These are phyloP conservation scores for Parafenestella ontariensis DNA, from an alignment of 2,329 filamentous ascomycete genomes.

Conservation along the genomic window DNA sequence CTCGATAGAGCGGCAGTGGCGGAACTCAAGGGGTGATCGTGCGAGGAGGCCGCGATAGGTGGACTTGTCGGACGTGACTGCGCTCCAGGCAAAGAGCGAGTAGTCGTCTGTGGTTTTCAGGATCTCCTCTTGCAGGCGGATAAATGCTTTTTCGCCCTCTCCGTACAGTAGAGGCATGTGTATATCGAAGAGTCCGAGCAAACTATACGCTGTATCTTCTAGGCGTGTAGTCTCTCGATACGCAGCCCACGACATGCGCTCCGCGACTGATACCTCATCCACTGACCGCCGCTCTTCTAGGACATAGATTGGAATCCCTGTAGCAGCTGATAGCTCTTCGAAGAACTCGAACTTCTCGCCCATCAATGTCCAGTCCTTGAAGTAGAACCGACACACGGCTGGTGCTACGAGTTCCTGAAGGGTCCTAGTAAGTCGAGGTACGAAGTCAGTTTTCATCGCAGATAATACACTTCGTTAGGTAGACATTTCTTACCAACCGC, in stretches of 20 bases:
- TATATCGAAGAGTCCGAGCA: constrained; percentile 43
- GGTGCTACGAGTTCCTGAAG: constrained; percentile 40
- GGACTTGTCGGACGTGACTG: constrained; percentile 16
- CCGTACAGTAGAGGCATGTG: constrained; percentile 41
- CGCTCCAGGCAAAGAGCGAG: constrained; percentile 36
- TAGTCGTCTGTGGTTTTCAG: constrained; percentile 38
- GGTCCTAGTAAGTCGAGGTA: constrained; percentile 8
- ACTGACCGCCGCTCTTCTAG: constrained; percentile 24
- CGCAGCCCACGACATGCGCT: constrained; percentile 41
- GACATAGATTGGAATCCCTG: constrained; percentile 32
- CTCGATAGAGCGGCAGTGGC: constrained; percentile 26
- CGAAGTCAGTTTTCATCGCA: neutral
- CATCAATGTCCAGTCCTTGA: constrained; percentile 32
- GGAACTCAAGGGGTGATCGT: constrained; percentile 30
- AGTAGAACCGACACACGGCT: constrained; percentile 31
- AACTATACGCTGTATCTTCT: constrained; percentile 40
- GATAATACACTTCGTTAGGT: neutral
- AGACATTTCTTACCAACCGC: constrained; percentile 26
- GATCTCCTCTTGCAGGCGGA: constrained; percentile 37
- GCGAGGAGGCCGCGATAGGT: constrained; percentile 35
- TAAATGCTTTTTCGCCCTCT: constrained; percentile 38
- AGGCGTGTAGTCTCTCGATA: constrained; percentile 33
- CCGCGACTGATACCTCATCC: constrained; percentile 30
- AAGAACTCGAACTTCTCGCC: constrained; percentile 35
- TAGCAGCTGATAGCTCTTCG: constrained; percentile 30